A percentile compares a stretch with the other conserved stretches of the same genome.
Conservation (phyloP, 23 red algal genomes). For the Gracilaria vermiculophylla region DNA sequence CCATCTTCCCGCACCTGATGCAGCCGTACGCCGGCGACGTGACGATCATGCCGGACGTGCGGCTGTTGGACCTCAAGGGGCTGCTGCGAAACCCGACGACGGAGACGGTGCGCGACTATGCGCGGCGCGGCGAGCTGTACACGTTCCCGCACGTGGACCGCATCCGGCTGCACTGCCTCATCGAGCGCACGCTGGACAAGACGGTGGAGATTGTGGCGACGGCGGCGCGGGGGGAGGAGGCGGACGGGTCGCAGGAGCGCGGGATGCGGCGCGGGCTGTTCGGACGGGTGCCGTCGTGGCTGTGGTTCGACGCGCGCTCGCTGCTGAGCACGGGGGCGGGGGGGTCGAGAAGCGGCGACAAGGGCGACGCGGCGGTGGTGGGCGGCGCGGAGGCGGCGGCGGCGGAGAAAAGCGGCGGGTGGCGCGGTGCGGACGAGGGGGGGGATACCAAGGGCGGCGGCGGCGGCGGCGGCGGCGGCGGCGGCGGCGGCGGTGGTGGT, state of each 20-base stretch:
- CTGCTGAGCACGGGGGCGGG: background rate
- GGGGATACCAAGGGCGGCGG: background rate
- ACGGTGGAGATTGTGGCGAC: constrained; percentile 76
- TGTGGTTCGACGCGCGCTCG: constrained; percentile 72
- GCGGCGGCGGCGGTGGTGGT: background rate
- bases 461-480: background rate
- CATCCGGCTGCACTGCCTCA: constrained; percentile 83
- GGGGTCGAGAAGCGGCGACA: background rate
- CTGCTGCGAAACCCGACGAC: constrained; percentile 82
- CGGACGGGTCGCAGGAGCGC: background rate
- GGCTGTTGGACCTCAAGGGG: constrained; percentile 49
- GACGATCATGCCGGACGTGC: constrained; percentile 87
- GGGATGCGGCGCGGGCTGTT: constrained; percentile 26
- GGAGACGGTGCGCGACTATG: constrained; percentile 30
- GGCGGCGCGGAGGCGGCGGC: background rate
- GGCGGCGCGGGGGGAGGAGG: constrained; percentile 17
- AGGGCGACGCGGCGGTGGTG: background rate
- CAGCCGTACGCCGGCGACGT: constrained; percentile 96
- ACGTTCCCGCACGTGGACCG: constrained; percentile 80
- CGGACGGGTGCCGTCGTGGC: constrained; percentile 72
- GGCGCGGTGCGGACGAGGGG: background rate
- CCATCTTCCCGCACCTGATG: constrained; percentile 79
- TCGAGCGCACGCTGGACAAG: constrained; percentile 85
- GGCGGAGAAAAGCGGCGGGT: background rate
- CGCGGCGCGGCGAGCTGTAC: constrained; percentile 59